phyloP scores from a whole-genome alignment of 352 stramenopile genomes.

The Phytophthora meadii region DNA sequence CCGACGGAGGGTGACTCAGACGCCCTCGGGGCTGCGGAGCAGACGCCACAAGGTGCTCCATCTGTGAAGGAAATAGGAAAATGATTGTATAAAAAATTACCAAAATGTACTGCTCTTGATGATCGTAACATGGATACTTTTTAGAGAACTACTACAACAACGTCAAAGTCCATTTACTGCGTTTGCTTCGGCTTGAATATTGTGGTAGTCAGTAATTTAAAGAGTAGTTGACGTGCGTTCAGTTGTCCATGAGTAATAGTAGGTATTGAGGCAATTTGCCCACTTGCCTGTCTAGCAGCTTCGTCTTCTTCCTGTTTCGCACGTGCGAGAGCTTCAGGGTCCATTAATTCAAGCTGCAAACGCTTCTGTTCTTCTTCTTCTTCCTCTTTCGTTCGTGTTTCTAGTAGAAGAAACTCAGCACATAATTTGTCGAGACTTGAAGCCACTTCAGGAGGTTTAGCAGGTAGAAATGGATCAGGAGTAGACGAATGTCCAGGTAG shows the following conservation, averaged over 20 bases:
- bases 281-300: slow-evolving; percentile 1
- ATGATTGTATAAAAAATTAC: neutral
- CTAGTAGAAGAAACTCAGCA: slow-evolving; percentile 36
- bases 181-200: too few species aligned
- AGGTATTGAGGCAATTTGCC: neutral
- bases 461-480: neutral
- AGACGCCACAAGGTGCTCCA: slow-evolving; percentile 30
- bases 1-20: slow-evolving; percentile 6
- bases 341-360: slow-evolving; percentile 43
- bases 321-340: slow-evolving; percentile 30
- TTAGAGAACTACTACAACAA: too few species aligned
- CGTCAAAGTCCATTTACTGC: too few species aligned
- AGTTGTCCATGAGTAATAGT: neutral
- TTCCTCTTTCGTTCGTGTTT: slow-evolving; percentile 48
- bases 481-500: neutral
- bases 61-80: neutral
- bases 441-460: slow-evolving; percentile 7
- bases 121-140: too few species aligned
- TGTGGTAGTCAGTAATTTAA: slow-evolving; percentile 11
- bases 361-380: slow-evolving; percentile 40
- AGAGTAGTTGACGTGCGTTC: slow-evolving; percentile 7
- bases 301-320: slow-evolving; percentile 43
- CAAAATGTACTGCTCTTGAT: too few species aligned
- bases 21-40: slow-evolving; percentile 6
- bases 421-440: slow-evolving; percentile 43